Evolutionary conservation across 768 basidiomycete species (phyloP), one percentile per base, ranked within the genome.

Genomic region (Russula emetica): DNA sequence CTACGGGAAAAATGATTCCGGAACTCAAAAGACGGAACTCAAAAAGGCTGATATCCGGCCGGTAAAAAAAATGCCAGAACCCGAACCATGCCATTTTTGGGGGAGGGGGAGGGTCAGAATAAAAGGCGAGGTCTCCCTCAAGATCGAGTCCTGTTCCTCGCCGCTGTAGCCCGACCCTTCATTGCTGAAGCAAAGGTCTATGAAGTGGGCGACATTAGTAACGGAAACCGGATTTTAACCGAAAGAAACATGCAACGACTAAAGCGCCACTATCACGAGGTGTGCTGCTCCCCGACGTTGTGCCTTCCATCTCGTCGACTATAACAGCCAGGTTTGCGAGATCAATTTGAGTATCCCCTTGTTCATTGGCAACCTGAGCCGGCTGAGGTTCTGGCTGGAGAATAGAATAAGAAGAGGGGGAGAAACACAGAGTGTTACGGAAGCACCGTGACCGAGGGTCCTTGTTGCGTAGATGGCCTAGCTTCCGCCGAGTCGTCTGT

Each of bases 131-230:
- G 5, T 22, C 47, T 30, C 52, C 11, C 44, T 55, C 54, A 55
- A 10, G 40, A 13, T 44, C 10, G 30, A 24, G 45, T 28, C 30
- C 24, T 50, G 4, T 38, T 52, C 26, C 55, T 50, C 16, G 47
- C 24, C 28, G 22, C n/a, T 22, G 6, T 18, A 22, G 47, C 47
- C 30, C 32, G 64, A 28, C 55, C 20, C 32, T 22, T 42, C 40
- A 61, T 56, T 24, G 55, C 59, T 44, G 59, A 61, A 52, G 64
- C 59, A 52, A 52, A 52, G 5, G 59, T 55, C 64, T 65, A 47
- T 36, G 40, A 18, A 28, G 3, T 28, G n/a, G 14, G 32, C 9
- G 20, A 11, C 30, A 57, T 65, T 32, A 65, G 55, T 38, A 49
- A 60, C 20, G 6, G 54, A 45, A 26, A 36, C 20, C 30, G 24